Evolutionary conservation across 352 stramenopile genomes (phyloP).

Genomic region (Phytophthora crassamura): DNA sequence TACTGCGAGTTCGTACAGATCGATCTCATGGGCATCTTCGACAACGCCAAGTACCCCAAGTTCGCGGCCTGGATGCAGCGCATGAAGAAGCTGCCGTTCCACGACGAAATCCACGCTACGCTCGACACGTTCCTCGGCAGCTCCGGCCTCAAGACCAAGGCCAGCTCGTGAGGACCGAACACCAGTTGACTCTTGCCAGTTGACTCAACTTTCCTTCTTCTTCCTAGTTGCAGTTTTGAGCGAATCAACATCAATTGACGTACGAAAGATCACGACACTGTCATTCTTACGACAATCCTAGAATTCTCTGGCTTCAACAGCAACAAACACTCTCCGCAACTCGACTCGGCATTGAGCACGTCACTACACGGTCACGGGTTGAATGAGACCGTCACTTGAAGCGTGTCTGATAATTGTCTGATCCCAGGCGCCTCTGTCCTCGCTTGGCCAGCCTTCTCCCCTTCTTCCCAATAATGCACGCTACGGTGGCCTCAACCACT

Average conservation of each 20-base stretch:
- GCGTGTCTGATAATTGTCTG: not conserved
- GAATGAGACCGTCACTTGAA: slow-evolving; percentile 1
- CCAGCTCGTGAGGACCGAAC: slow-evolving; percentile 8
- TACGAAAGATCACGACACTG: not conserved
- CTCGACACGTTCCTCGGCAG: slow-evolving; percentile 42
- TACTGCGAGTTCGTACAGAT: slow-evolving; percentile 55
- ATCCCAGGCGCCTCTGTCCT: too few species aligned
- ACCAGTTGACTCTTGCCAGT: too few species aligned
- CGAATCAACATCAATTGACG: not conserved
- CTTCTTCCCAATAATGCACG: too few species aligned
- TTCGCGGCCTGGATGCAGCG: slow-evolving; percentile 35
- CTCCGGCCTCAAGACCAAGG: slow-evolving; percentile 32
- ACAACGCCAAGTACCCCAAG: slow-evolving; percentile 38
- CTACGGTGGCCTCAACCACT: not conserved
- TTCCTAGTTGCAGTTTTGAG: too few species aligned
- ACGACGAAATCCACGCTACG: slow-evolving; percentile 44
- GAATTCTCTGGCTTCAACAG: too few species aligned
- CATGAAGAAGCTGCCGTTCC: slow-evolving; percentile 41
- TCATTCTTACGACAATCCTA: too few species aligned
- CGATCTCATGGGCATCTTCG: slow-evolving; percentile 41
- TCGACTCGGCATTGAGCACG: too few species aligned
- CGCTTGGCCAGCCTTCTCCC: too few species aligned
- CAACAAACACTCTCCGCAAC: too few species aligned
- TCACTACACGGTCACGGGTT: too few species aligned
- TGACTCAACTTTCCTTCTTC: too few species aligned